Evolutionary conservation across 1,139 yeast genomes (phyloP), one percentile per base, ranked within the genome.

Genomic region (Pichia sp.): DNA sequence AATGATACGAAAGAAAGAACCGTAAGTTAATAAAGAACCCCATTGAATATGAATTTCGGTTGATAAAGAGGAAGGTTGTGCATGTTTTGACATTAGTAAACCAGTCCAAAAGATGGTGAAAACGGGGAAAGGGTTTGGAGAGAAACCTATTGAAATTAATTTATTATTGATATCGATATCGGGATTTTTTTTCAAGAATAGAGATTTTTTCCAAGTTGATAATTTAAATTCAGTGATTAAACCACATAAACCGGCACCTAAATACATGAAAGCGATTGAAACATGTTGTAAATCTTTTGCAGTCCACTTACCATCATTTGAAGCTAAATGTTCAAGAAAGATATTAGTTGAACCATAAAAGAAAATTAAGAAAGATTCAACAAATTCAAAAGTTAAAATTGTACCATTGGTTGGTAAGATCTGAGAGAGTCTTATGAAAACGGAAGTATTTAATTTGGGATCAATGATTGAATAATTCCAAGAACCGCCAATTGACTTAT

Each of bases 81-180:
- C 83, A 69, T 93, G 99, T 68, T 85, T 88, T 2, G 97, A 89
- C 99, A 93, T 93, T 57, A 93, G 75, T n/a, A 85, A 76, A 29
- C 99, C 99, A 0, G 98, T 93, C 96, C 97, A 93, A 70, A 87
- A 93, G 42, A 93, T 87, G 13, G 95, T 89, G 59, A 93, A 78
- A 2, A 89, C 81, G 1, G 99, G 98, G 79, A 93, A 88, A 25
- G 97, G 97, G 66, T 93, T 93, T 48, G 91, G 90, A 4, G 89
- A 81, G 64, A 73, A 86, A 0, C 95, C 95, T 1, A 91, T 90
- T 1, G 83, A 67, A 9, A 83, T 85, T 33, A 56, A n/a, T 28
- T 52, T 48, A 30, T 45, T 31, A 39, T 22, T 18, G 19, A 42
- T 28, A 28, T 49, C 47, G 47, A 51, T 53, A 34, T 34, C 25